Evolutionary conservation across 192 early-diverging fungal genomes (phyloP).

Genomic region (Backusella circina): DNA sequence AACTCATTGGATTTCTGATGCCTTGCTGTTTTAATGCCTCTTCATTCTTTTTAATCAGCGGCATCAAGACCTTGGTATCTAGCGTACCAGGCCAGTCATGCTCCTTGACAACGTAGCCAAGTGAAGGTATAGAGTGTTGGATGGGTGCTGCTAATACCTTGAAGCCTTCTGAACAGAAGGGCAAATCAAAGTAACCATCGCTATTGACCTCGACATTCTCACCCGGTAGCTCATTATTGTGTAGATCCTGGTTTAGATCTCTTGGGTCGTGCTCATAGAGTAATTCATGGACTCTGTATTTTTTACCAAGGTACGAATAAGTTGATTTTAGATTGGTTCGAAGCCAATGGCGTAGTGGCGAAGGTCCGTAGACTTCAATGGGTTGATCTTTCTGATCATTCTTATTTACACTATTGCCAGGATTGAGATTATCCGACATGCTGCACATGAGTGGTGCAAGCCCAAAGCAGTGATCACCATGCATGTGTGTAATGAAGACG

Average conservation of each 20-base stretch:
- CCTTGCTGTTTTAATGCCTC: constrained; percentile 31
- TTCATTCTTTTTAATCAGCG: constrained; percentile 35
- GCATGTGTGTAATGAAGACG: constrained; percentile 51
- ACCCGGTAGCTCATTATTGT: constrained; percentile 19
- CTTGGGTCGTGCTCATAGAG: constrained; percentile 20
- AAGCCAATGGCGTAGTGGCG: constrained; percentile 37
- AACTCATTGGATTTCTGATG: constrained; percentile 42
- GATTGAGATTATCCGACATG: constrained; percentile 19
- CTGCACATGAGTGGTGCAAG: constrained; percentile 48
- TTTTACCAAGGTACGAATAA: constrained; percentile 33
- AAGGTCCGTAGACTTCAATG: constrained; percentile 51
- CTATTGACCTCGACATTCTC: constrained; percentile 5
- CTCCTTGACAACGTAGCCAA: constrained; percentile 49
- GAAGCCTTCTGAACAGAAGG: neutral
- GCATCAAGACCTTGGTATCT: constrained; percentile 31
- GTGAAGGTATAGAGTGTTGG: constrained; percentile 46
- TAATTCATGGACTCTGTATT: constrained; percentile 44
- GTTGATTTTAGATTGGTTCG: constrained; percentile 34
- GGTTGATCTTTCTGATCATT: neutral
- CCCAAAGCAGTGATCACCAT: constrained; percentile 54
- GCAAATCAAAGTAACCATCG: neutral
- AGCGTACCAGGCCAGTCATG: constrained; percentile 37
- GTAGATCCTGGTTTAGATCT: constrained; percentile 9
- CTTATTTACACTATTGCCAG: neutral
- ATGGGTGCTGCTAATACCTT: constrained; percentile 43